These are phyloP conservation scores for Cornus florida DNA, from an alignment of 148 eudicot genomes.

Conservation along the genomic window DNA sequence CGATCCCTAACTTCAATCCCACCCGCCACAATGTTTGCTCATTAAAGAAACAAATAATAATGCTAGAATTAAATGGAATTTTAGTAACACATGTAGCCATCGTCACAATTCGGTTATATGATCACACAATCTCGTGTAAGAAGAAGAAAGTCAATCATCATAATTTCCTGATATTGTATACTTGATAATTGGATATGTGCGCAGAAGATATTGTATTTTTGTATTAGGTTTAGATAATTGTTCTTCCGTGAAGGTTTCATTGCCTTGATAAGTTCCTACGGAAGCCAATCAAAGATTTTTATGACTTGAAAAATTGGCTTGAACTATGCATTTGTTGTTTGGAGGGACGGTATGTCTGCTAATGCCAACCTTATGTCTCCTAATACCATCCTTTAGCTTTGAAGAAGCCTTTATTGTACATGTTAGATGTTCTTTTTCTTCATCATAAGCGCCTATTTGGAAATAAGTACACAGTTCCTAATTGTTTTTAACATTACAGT, in stretches of 20 bases:
- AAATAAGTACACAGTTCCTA: too few relatives aligned
- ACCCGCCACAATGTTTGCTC: background rate
- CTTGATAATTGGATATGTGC: background rate
- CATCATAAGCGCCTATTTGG: too few relatives aligned
- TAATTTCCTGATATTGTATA: background rate
- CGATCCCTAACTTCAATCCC: background rate
- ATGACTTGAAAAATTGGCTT: conserved; percentile 4
- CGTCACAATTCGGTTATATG: background rate
- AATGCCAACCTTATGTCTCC: background rate
- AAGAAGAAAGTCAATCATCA: background rate
- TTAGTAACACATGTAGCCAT: background rate
- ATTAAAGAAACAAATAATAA: background rate
- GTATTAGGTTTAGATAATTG: background rate
- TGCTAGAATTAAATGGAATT: background rate
- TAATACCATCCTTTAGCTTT: background rate
- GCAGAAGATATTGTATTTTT: background rate
- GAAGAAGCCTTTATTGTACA: background rate
- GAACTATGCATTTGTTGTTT: conserved; percentile 6
- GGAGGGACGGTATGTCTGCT: background rate
- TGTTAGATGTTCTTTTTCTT: background rate
- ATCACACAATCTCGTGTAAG: background rate
- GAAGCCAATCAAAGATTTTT: background rate
- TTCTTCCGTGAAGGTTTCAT: background rate
- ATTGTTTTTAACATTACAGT: too few relatives aligned
- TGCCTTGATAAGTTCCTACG: background rate